Conservation (phyloP, 352 stramenopile species). For the Globisporangium megalacanthum region DNA sequence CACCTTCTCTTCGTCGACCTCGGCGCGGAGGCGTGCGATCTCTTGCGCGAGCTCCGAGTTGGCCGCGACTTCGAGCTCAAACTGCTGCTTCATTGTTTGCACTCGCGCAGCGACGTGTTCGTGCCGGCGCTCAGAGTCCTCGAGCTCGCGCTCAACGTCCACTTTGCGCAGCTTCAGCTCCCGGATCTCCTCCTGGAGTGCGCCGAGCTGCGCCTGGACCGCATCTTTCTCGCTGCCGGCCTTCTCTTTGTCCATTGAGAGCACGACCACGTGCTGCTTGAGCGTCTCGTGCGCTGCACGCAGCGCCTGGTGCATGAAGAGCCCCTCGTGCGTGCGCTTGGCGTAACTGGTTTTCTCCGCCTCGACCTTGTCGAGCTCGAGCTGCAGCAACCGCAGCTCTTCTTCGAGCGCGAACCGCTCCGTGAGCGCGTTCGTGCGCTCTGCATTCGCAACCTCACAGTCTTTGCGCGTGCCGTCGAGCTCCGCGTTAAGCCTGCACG, state of each 20-base stretch:
- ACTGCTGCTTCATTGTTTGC: constrained; percentile 64
- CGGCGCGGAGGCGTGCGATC: constrained; percentile 26
- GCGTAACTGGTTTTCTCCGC: constrained; percentile 53
- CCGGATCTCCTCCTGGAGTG: constrained; percentile 21
- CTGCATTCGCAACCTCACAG: constrained; percentile 62
- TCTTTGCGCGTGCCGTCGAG: constrained; percentile 52
- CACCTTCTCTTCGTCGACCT: constrained; percentile 56
- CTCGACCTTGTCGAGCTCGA: constrained; percentile 44
- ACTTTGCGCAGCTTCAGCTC: constrained; percentile 33
- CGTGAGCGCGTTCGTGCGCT: constrained; percentile 56
- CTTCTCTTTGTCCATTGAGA: constrained; percentile 63
- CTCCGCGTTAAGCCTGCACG: constrained; percentile 53
- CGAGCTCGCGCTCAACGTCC: constrained; percentile 37
- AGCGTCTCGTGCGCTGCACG: constrained; percentile 55
- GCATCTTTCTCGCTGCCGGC: constrained; percentile 29
- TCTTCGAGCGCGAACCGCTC: constrained; percentile 56
- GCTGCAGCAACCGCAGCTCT: constrained; percentile 53
- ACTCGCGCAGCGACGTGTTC: constrained; percentile 42
- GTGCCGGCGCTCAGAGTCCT: constrained; percentile 39
- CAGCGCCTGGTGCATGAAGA: constrained; percentile 75
- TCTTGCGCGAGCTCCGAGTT: constrained; percentile 31
- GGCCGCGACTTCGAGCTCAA: constrained; percentile 47
- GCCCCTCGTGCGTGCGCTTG: constrained; percentile 62
- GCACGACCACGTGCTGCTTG: constrained; percentile 49
- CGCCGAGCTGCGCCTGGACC: constrained; percentile 27